Percentiles rank a stretch among this genome's conserved stretches.
Evolutionary conservation across 139 green algal species (phyloP).

Genomic region (Trebouxia sp.): DNA sequence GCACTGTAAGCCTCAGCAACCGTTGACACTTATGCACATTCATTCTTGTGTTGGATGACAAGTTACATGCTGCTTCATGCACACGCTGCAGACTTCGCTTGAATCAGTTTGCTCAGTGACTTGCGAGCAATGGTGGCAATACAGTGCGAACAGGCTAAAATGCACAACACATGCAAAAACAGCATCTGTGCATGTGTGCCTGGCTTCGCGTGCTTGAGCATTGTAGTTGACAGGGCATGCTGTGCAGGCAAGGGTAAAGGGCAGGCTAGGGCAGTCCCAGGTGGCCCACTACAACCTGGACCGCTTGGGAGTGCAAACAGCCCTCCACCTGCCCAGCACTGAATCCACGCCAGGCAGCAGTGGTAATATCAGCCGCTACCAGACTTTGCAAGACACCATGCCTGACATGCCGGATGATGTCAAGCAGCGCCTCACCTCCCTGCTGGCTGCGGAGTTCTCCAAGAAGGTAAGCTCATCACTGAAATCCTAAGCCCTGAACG

Average conservation of each 20-base stretch:
- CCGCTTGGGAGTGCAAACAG: conserved; percentile 42
- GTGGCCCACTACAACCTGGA: conserved; percentile 50
- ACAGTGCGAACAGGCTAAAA: too few species aligned
- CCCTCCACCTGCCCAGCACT: conserved; percentile 49
- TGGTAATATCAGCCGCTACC: neutral
- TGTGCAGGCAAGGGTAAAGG: conserved; percentile 37
- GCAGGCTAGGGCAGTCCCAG: conserved; percentile 29
- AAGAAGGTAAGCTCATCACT: conserved; percentile 42
- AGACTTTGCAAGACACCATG: conserved; percentile 10
- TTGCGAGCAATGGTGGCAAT: too few species aligned
- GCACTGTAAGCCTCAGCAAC: too few species aligned
- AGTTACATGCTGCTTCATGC: too few species aligned
- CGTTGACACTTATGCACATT: too few species aligned
- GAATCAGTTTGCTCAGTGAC: too few species aligned
- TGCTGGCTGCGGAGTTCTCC: conserved; percentile 58
- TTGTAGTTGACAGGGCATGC: neutral
- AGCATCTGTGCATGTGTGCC: too few species aligned
- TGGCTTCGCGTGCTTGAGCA: too few species aligned
- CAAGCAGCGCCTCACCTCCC: conserved; percentile 48
- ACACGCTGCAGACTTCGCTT: too few species aligned
- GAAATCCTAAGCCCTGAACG: neutral
- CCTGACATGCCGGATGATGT: conserved; percentile 47
- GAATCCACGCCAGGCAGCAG: conserved; percentile 7
- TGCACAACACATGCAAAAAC: too few species aligned
- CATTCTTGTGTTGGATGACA: too few species aligned